phyloP scores from a whole-genome alignment of 2,329 filamentous ascomycete genomes.

The Xylaria digitata region DNA sequence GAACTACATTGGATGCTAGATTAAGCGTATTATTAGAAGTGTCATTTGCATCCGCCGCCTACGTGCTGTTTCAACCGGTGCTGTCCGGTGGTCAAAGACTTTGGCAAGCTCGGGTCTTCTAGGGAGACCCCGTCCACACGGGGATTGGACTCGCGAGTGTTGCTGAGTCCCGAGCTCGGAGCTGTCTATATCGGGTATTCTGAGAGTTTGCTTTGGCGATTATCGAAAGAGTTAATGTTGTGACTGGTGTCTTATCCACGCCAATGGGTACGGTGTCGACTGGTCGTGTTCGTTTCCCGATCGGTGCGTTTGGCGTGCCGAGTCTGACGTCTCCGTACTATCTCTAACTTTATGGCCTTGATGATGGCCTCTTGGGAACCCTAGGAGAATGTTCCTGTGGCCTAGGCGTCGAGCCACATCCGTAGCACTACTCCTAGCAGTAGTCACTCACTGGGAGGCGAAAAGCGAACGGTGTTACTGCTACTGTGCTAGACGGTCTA shows the following conservation, averaged over 20 bases:
- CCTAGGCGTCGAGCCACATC: background rate
- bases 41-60: background rate
- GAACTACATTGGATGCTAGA: background rate
- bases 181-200: background rate
- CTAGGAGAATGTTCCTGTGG: background rate
- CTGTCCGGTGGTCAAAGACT: background rate
- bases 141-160: background rate
- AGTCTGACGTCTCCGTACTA: background rate
- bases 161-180: slow-evolving; percentile 2
- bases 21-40: background rate
- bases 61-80: background rate
- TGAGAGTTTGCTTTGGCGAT: background rate
- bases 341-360: background rate
- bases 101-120: background rate
- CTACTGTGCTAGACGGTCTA: no score
- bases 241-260: no score
- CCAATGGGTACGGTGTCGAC: no score
- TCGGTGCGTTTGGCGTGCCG: background rate
- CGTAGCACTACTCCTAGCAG: no score
- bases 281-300: no score
- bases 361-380: background rate
- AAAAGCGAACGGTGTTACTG: no score
- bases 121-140: background rate
- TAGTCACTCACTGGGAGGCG: no score
- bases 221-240: background rate